Conservation (phyloP, 371 early-diverging fungal species). For the Rhizopus delemar region DNA sequence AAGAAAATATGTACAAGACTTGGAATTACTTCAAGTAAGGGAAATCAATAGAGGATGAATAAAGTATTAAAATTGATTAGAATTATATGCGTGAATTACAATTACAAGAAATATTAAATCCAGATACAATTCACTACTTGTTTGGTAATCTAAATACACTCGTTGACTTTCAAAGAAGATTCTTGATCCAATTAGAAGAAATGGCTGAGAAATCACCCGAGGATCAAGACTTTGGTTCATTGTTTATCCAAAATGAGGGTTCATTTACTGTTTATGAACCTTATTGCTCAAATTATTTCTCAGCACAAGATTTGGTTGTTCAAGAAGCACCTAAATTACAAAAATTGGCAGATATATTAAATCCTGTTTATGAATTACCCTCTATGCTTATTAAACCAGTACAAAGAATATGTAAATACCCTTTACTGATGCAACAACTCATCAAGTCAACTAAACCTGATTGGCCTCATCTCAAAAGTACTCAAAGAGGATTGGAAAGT, state of each 20-base stretch:
- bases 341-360: slow-evolving; percentile 69
- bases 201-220: slow-evolving; percentile 66
- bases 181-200: slow-evolving; percentile 89
- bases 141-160: slow-evolving; percentile 92
- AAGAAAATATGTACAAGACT: slow-evolving; percentile 85
- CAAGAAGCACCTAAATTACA: slow-evolving; percentile 53
- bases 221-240: slow-evolving; percentile 86
- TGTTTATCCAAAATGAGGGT: slow-evolving; percentile 78
- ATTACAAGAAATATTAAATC: slow-evolving; percentile 60
- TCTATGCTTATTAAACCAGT: slow-evolving; percentile 95
- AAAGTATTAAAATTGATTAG: slow-evolving; percentile 13
- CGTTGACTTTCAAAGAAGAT: slow-evolving; percentile 94
- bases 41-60: slow-evolving; percentile 4
- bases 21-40: slow-evolving; percentile 80
- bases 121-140: slow-evolving; percentile 73
- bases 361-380: slow-evolving; percentile 83
- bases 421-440: slow-evolving; percentile 83
- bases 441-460: slow-evolving; percentile 72
- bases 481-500: slow-evolving; percentile 74
- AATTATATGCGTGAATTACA: slow-evolving; percentile 62
- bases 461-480: slow-evolving; percentile 73
- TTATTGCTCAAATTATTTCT: slow-evolving; percentile 88
- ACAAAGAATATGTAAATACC: slow-evolving; percentile 97
- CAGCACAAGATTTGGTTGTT: slow-evolving; percentile 65
- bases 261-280: slow-evolving; percentile 91